phyloP scores from a whole-genome alignment of 2,329 filamentous ascomycete genomes.

The Aspergillus aculeatus region DNA sequence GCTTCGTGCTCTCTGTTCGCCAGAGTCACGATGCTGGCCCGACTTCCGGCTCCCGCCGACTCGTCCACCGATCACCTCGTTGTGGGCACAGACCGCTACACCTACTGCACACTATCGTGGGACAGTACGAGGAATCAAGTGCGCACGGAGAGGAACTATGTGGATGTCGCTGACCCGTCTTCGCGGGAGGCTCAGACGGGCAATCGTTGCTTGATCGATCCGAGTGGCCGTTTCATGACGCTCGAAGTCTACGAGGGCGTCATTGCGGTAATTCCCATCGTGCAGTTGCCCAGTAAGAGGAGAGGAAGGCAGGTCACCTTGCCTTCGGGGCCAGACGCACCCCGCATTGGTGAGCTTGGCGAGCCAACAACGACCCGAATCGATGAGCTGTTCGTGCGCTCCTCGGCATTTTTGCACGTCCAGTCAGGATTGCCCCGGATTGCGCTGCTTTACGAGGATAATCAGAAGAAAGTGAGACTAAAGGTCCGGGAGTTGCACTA shows the following conservation, averaged over 20 bases:
- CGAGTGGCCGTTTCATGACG: conserved; percentile 67
- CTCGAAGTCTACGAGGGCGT: conserved; percentile 69
- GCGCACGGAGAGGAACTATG: conserved; percentile 57
- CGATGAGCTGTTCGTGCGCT: conserved; percentile 65
- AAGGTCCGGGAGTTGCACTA: conserved; percentile 58
- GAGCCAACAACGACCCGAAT: conserved; percentile 62
- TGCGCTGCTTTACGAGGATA: conserved; percentile 65
- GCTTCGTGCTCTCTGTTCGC: conserved; percentile 76
- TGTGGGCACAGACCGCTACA: conserved; percentile 82
- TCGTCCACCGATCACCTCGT: conserved; percentile 81
- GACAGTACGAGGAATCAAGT: conserved; percentile 58
- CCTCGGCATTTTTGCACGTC: conserved; percentile 64
- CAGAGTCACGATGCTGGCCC: conserved; percentile 76
- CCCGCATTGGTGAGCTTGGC: conserved; percentile 56
- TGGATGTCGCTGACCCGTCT: conserved; percentile 60
- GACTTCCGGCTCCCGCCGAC: conserved; percentile 58
- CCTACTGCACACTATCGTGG: conserved; percentile 91
- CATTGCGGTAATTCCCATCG: conserved; percentile 62
- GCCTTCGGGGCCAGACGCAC: conserved; percentile 25
- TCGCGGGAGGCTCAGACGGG: conserved; percentile 75
- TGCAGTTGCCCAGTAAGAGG: conserved; percentile 54
- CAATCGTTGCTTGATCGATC: conserved; percentile 81
- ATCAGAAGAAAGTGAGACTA: conserved; percentile 55
- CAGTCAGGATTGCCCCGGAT: conserved; percentile 56
- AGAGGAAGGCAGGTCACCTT: conserved; percentile 29